These are phyloP conservation scores for Cyphellophora europaea DNA, from an alignment of 2,329 filamentous ascomycete species.

Conservation along the genomic window DNA sequence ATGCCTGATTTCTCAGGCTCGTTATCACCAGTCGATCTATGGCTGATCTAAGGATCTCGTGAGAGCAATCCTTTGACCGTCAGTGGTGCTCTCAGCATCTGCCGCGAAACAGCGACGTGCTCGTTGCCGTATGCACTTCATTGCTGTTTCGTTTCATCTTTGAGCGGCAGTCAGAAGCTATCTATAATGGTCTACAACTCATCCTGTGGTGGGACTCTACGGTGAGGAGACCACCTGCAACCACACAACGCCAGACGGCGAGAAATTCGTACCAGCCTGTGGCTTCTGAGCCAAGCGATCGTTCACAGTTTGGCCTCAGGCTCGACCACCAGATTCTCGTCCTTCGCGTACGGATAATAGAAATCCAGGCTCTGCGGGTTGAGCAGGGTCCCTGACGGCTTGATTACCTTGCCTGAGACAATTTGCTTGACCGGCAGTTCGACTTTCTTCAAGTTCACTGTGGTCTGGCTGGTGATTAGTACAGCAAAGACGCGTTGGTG, in stretches of 20 bases:
- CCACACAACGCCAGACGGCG: too few species aligned
- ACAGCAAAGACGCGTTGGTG: not conserved
- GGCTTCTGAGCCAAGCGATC: too few species aligned
- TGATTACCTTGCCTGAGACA: constrained; percentile 63
- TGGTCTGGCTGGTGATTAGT: constrained; percentile 48
- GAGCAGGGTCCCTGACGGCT: constrained; percentile 64
- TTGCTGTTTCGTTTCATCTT: constrained; percentile 2
- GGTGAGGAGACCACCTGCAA: too few species aligned
- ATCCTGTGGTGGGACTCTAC: too few species aligned
- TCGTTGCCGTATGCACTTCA: constrained; percentile 1
- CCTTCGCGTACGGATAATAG: constrained; percentile 69
- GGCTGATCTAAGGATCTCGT: not conserved
- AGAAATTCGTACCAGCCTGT: too few species aligned
- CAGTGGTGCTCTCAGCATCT: not conserved
- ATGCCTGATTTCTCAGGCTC: not conserved
- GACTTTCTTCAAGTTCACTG: constrained; percentile 77
- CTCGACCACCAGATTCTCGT: constrained; percentile 43
- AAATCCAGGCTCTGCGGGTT: constrained; percentile 69
- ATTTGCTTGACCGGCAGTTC: constrained; percentile 79
- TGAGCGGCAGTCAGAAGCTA: too few species aligned
- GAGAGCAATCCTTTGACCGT: not conserved
- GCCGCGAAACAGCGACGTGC: not conserved
- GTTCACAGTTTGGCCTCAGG: constrained; percentile 12
- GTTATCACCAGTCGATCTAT: not conserved
- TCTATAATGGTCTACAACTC: too few species aligned